phyloP scores from a whole-genome alignment of 176 grass and related monocot genomes.

The Avena atlantica region DNA sequence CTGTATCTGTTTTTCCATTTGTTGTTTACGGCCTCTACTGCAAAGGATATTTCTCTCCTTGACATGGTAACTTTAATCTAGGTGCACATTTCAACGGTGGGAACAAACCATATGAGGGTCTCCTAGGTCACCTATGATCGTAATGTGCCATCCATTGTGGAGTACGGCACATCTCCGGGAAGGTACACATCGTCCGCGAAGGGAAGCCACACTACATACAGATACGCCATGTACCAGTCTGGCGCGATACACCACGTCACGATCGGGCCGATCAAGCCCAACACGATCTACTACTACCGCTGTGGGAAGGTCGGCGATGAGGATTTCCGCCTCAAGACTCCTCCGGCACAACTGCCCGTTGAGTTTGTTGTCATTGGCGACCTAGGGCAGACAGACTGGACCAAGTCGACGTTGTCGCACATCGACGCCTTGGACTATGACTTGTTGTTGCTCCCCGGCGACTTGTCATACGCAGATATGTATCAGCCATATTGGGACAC shows the following conservation, averaged over 20 bases:
- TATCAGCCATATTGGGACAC: constrained; percentile 79
- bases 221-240: constrained; percentile 65
- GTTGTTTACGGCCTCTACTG: too few relatives aligned
- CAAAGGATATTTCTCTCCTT: neutral
- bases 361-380: constrained; percentile 66
- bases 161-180: constrained; percentile 56
- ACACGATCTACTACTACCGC: constrained; percentile 78
- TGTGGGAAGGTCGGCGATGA: constrained; percentile 55
- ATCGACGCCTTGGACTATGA: constrained; percentile 55
- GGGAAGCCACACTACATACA: constrained; percentile 58
- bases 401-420: constrained; percentile 68
- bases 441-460: constrained; percentile 78
- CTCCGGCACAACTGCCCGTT: constrained; percentile 61
- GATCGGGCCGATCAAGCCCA: constrained; percentile 60
- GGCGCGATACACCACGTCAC: constrained; percentile 79
- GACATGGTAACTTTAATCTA: neutral
- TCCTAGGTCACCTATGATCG: constrained; percentile 64
- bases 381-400: constrained; percentile 80
- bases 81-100: constrained; percentile 62
- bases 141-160: constrained; percentile 43
- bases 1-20: too few relatives aligned
- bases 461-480: constrained; percentile 78
- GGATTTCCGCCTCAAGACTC: constrained; percentile 64
- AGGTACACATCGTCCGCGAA: constrained; percentile 31
- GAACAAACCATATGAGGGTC: constrained; percentile 49